These are phyloP conservation scores for Acacia melanoxylon DNA, from an alignment of 306 rosid genomes.

Conservation along the genomic window DNA sequence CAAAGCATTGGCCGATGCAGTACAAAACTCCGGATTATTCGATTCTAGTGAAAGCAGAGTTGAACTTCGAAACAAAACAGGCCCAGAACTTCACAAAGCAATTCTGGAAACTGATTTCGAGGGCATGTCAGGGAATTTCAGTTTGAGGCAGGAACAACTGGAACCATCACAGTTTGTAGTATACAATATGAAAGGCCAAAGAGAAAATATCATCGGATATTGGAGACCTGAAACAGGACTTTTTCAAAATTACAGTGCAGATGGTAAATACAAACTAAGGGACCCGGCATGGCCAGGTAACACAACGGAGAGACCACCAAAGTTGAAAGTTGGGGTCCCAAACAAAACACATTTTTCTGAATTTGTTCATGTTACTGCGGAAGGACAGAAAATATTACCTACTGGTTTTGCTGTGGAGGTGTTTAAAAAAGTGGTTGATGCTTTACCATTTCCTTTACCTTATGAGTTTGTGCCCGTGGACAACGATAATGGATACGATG, in stretches of 20 bases:
- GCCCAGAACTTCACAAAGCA: not conserved
- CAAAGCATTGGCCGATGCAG: not conserved
- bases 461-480: not conserved
- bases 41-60: no score
- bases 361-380: not conserved
- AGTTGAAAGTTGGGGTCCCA: not conserved
- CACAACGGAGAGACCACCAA: not conserved
- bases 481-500: not conserved
- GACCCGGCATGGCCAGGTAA: not conserved
- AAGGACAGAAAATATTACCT: no score
- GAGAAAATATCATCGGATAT: constrained; percentile 33
- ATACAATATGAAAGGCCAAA: constrained; percentile 29
- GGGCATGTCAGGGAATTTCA: constrained; percentile 33
- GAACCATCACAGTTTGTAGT: constrained; percentile 34
- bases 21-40: not conserved
- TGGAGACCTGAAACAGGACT: constrained; percentile 33
- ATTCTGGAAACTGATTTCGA: constrained; percentile 2
- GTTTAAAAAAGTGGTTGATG: not conserved
- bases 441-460: not conserved
- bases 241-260: not conserved
- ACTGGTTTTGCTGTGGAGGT: not conserved
- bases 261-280: not conserved
- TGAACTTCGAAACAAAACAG: no score
- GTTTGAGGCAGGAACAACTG: constrained; percentile 29
- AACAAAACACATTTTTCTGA: not conserved